Evolutionary conservation across 2,329 filamentous ascomycete species (phyloP).

Genomic region (Dothistroma septosporum): DNA sequence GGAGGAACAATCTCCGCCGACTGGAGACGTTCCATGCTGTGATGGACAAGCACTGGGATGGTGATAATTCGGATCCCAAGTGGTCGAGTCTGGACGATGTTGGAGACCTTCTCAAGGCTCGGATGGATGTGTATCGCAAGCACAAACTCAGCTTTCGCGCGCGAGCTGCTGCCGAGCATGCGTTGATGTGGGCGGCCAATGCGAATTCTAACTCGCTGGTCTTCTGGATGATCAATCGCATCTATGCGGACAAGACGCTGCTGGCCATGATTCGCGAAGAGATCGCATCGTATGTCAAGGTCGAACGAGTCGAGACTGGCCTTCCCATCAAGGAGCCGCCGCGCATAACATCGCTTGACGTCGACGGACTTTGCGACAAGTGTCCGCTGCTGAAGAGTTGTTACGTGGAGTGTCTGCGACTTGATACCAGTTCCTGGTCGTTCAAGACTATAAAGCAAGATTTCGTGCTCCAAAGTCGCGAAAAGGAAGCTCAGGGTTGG

Average conservation of each 20-base stretch:
- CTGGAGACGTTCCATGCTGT: slow-evolving; percentile 30
- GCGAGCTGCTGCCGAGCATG: slow-evolving; percentile 41
- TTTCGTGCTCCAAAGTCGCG: slow-evolving; percentile 33
- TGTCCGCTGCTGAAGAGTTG: slow-evolving; percentile 38
- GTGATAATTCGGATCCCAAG: slow-evolving; percentile 31
- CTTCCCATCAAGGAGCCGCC: slow-evolving; percentile 35
- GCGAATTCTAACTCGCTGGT: slow-evolving; percentile 49
- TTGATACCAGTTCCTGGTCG: slow-evolving; percentile 37
- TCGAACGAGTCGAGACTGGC: slow-evolving; percentile 29
- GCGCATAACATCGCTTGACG: slow-evolving; percentile 30
- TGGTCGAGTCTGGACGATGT: slow-evolving; percentile 37
- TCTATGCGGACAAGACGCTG: slow-evolving; percentile 33
- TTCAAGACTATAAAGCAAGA: slow-evolving; percentile 36
- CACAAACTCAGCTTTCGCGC: slow-evolving; percentile 30
- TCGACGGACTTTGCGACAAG: slow-evolving; percentile 31
- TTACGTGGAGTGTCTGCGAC: slow-evolving; percentile 37
- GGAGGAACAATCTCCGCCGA: slow-evolving; percentile 26
- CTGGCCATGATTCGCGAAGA: slow-evolving; percentile 35
- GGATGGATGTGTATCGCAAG: slow-evolving; percentile 32
- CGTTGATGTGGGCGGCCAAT: slow-evolving; percentile 54
- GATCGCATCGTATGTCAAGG: slow-evolving; percentile 31
- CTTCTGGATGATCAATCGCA: slow-evolving; percentile 38
- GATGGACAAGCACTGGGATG: slow-evolving; percentile 31
- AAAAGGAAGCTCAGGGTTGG: slow-evolving; percentile 34
- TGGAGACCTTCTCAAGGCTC: slow-evolving; percentile 31